These are phyloP conservation scores for Gentiana straminea DNA, from an alignment of 257 asterid genomes.

Conservation along the genomic window DNA sequence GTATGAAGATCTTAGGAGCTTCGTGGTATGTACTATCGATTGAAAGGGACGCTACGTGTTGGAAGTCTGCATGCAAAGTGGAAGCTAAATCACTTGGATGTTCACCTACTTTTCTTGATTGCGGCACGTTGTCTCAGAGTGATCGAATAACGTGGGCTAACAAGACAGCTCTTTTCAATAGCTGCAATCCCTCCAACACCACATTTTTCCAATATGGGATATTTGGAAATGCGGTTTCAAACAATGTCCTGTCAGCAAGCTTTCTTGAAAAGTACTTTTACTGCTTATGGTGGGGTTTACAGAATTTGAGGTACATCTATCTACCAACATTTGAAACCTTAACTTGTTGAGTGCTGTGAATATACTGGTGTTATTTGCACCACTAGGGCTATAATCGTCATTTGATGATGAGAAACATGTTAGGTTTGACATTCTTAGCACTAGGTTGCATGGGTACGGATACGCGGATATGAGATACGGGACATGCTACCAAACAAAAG, in stretches of 20 bases:
- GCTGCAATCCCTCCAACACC: conserved; percentile 45
- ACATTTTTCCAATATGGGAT: conserved; percentile 59
- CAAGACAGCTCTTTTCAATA: conserved; percentile 40
- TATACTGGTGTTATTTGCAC: too few relatives aligned
- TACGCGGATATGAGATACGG: too few relatives aligned
- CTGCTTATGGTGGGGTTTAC: conserved; percentile 94
- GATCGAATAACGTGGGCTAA: conserved; percentile 49
- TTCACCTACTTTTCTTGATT: conserved; percentile 51
- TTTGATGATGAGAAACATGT: too few relatives aligned
- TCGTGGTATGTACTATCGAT: conserved; percentile 72
- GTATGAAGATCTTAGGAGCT: conserved; percentile 63
- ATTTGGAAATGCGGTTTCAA: conserved; percentile 51
- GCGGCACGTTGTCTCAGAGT: conserved; percentile 36
- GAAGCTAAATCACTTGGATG: conserved; percentile 36
- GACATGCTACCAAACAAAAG: too few relatives aligned
- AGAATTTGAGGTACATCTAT: conserved; percentile 53
- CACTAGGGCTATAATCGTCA: too few relatives aligned
- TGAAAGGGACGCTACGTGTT: conserved; percentile 64
- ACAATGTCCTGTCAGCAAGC: conserved; percentile 52
- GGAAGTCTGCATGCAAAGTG: conserved; percentile 57
- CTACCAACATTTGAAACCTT: neutral
- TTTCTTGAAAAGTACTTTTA: conserved; percentile 75
- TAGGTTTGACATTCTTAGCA: neutral
- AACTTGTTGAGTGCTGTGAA: too few relatives aligned
- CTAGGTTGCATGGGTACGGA: neutral